Base-by-base conservation (phyloP, 2,329 filamentous ascomycete genomes). In the Cylindrodendrum hubeiense region DNA sequence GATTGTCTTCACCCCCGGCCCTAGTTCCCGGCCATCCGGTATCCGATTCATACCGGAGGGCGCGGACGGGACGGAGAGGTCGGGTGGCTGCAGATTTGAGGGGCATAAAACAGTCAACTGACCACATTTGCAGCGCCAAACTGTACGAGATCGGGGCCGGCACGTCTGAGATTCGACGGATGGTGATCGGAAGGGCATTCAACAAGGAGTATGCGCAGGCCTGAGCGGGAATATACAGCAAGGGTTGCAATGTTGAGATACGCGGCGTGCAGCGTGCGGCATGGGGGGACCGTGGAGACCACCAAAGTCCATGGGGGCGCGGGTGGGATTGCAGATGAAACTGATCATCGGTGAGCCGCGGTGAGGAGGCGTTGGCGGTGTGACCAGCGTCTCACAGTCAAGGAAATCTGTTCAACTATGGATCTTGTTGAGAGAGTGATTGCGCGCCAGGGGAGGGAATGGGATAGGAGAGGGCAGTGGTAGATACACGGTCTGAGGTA, bases 121-220 rank as follows among this genome's bases (percentile, higher is more conserved):
- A 65, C 59, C 9, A 64, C 6, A 19, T 41, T 37, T 33, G 33
- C 67, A 89, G 87, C 80, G 88, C 89, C 37, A 91, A 91, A 78
- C 79, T 99, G 65, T 99, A 99, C 79, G 96, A 98, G 82, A 98
- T 99, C 77, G 96, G 96, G 2, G 96, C 96, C 5, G 96, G 96
- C 6, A 98, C 96, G 4, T 97, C 94, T 65, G 96, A 99, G 82
- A 91, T 99, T 54, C 86, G 96, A 70, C 87, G 95, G 69, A 97
- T 98, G 89, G 94, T 99, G 5, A 97, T 99, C 76, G 95, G 96
- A 28, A 86, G 95, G 70, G 92, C 90, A 1, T 98, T 97, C 72
- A 97, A 97, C 80, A 95, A 92, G 82, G 91, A 97, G 80, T 97
- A 90, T 78, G 88, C 83, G 41, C 73, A 77, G 55, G 77, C 69